These are phyloP conservation scores for Fennellomyces sp. DNA, from an alignment of 371 early-diverging fungal genomes.

Conservation along the genomic window DNA sequence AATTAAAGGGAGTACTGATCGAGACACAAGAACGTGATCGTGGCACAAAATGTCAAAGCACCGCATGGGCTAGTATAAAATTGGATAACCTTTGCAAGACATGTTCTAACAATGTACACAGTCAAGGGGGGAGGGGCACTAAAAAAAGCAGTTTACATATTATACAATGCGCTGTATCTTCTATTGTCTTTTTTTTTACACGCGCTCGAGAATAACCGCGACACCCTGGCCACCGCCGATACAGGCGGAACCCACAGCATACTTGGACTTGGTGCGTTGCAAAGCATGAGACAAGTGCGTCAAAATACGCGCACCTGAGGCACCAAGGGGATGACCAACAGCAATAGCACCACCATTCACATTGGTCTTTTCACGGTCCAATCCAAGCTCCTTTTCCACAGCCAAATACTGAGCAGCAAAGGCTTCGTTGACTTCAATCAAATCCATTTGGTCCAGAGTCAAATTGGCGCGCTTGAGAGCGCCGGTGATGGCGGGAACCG, in stretches of 20 bases:
- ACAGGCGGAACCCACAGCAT: conserved; percentile 94
- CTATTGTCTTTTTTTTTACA: too few relatives aligned
- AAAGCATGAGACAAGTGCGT: conserved; percentile 87
- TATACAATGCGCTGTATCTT: too few relatives aligned
- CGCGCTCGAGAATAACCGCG: conserved; percentile 56
- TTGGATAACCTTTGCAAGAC: too few relatives aligned
- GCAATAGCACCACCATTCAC: conserved; percentile 95
- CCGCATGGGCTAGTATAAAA: too few relatives aligned
- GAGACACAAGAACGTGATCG: too few relatives aligned
- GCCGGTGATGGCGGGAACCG: conserved; percentile 89
- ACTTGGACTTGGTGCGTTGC: conserved; percentile 76
- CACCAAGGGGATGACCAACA: conserved; percentile 96
- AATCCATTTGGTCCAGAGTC: conserved; percentile 82
- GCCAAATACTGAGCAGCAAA: conserved; percentile 95
- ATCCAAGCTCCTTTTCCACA: conserved; percentile 85
- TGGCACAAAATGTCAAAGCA: too few relatives aligned
- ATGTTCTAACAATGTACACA: too few relatives aligned
- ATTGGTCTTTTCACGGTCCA: conserved; percentile 84
- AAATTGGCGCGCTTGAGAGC: conserved; percentile 87
- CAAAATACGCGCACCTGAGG: conserved; percentile 94
- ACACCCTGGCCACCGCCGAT: conserved; percentile 85
- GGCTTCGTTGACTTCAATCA: conserved; percentile 98
- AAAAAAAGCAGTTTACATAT: too few relatives aligned
- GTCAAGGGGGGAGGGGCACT: too few relatives aligned
- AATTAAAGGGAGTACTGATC: too few relatives aligned